Evolutionary conservation across 2,329 filamentous ascomycete genomes (phyloP), one percentile per base, ranked within the genome.

Genomic region (Fusarium torreyae): DNA sequence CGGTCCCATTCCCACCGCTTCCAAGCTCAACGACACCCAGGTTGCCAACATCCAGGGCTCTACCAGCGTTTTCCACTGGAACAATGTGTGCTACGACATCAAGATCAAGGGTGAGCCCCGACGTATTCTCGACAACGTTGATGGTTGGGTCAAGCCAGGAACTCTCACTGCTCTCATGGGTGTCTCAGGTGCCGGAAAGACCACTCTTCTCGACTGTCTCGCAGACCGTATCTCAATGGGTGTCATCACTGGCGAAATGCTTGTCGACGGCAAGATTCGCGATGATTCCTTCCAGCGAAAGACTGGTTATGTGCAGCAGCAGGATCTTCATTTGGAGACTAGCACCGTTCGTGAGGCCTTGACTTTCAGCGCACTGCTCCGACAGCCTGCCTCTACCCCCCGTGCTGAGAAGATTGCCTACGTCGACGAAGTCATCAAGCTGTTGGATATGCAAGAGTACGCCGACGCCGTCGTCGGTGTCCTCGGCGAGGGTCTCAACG

Each of bases 81-180:
- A 87, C 64, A 84, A 92, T 62, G 88, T 93, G 3, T 91, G 89
- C 79, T 94, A 93, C 73, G 90, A 93, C 63, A 91, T 94, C 76
- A 88, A 89, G 73, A 91, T 93, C 77, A 80, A 79, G 55, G 91
- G 91, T 72, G 87, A 92, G 68, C 79, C 82, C 1, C 84, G 91
- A 34, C 86, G 89, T 11, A 89, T 94, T 73, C 81, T 93, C 24
- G 88, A 93, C 64, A 82, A 91, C 51, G 89, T 93, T 4, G 89
- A 92, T 72, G 91, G 91, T 13, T 93, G 90, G 89, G 90, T 93
- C 53, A 91, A 92, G 77, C 91, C 91, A 1, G 91, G 91, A 52
- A 92, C 90, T 17, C 80, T 92, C 15, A 93, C 91, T 8, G 91
- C 90, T 13, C 83, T 92, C 0, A 93, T 92, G 91, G 89, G 78